Percentiles rank a stretch among this genome's conserved stretches.
These are phyloP conservation scores for Quercus wislizeni DNA, from an alignment of 306 rosid genomes.

Conservation along the genomic window DNA sequence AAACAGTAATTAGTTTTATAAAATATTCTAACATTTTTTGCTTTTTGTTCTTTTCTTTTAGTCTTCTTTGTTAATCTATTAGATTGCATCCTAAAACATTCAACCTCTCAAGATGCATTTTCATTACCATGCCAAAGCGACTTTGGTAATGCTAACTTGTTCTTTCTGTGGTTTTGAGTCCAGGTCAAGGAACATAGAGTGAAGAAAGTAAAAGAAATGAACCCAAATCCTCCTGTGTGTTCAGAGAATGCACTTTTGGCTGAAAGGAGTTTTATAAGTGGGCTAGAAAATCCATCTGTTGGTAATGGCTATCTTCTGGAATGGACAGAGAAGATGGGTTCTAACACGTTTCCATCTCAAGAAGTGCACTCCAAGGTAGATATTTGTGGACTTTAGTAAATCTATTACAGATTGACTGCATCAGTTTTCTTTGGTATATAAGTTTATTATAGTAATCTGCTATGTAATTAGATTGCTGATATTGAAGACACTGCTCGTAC, in stretches of 20 bases:
- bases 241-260: constrained; percentile 58
- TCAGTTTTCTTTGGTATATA: neutral
- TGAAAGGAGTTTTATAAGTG: constrained; percentile 49
- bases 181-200: constrained; percentile 59
- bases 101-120: neutral
- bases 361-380: constrained; percentile 42
- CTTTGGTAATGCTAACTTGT: neutral
- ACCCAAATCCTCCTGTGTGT: constrained; percentile 29
- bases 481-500: constrained; percentile 33
- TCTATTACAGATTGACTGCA: neutral
- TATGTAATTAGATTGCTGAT: constrained; percentile 42
- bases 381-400: constrained; percentile 8
- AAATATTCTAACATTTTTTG: too few species aligned
- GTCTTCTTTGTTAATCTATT: too few species aligned
- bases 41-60: too few species aligned
- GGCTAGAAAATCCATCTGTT: constrained; percentile 30
- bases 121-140: neutral
- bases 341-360: constrained; percentile 23
- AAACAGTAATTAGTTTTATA: too few species aligned
- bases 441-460: constrained; percentile 5
- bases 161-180: constrained; percentile 23
- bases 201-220: constrained; percentile 46
- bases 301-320: constrained; percentile 39
- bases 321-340: constrained; percentile 30
- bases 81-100: too few species aligned